Evolutionary conservation across 176 grass and related monocot species (phyloP), one percentile per base, ranked within the genome.

Genomic region (Avena eriantha): DNA sequence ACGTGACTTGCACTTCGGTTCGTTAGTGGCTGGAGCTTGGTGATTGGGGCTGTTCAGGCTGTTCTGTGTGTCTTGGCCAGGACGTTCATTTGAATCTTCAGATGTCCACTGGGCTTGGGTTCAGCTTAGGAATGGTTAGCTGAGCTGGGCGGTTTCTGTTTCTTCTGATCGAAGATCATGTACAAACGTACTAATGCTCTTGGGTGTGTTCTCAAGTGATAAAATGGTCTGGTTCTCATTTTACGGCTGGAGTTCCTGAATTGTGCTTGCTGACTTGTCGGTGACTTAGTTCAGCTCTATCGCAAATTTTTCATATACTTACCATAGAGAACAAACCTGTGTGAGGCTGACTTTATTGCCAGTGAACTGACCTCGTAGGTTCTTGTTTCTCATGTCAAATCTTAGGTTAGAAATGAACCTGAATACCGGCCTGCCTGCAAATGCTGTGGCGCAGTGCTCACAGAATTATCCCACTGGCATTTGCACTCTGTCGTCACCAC

Each of bases 1-100:
- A 19, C 15, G 3, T 3, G 22, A 48, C 66, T 84, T 51, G 69
- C 81, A 60, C 69, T 66, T 85, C 8, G 57, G 39, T 85, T 87
- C 12, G 16, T 39, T 18, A 8, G 34, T 73, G 36, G 21, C 34
- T 13, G 12, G 21, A 54, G 70, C 10, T 56, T 65, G 4, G 8
- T 36, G 65, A 35, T 6, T 16, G 22, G n/a, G 46, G 53, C 3
- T 36, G 29, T 15, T 78, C 11, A 14, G 31, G 47, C 14, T 17
- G 12, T 22, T 48, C 4, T 14, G 23, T 33, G 0, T 58, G 19
- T 34, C 36, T 17, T 9, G 39, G 22, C n/a, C 76, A 69, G 24
- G 35, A 21, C 33, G 50, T 10, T 81, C 19, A 33, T 34, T 24
- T 9, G 50, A 22, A 29, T 13, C 4, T 50, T 41, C 33, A 10